Base-by-base conservation (phyloP, 78 protist genomes). In the Trichosphaerium sp. region DNA sequence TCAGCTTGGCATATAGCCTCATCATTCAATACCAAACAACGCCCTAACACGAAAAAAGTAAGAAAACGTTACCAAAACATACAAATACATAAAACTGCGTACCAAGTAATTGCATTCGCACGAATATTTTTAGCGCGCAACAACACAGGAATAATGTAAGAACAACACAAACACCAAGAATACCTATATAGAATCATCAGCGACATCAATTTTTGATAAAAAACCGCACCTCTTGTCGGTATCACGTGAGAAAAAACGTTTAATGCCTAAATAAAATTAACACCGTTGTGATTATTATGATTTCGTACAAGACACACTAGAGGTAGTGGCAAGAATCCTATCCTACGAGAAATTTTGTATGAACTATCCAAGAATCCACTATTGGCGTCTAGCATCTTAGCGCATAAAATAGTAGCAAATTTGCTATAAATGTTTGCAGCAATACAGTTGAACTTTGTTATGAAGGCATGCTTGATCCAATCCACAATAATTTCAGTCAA, bases 391-490 rank as follows among this genome's bases (percentile, higher is more conserved):
- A 49, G 8, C 57, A 51, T 32, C 31, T 51, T 44, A 2, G 11
- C 2, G 29, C 47, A 43, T 5, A 74, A 58, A 31, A 55, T 10
- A 0, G 10, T 32, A 31, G 43, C 37, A 60, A 67, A 82, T 26
- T 60, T 41, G 6, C 57, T 12, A 57, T 82, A 82, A 15, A 82
- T 31, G 25, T 35, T 48, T 15, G 75, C 75, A 21, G 55, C 3
- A 1, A 75, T 39, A 55, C 57, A 39, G 59, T 90, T 87, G 65
- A 77, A 87, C 80, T 77, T 79, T n/a, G 84, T 80, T 43, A 91
- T 68, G 66, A 91, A 91, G 7, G 93, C 66, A 49, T 91, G 96
- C 67, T 91, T 91, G 41, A 85, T 69, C 51, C 84, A 80, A 69
- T 91, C 96, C 18, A 88, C 77, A 1, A 78, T 0, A 14, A 64